A percentile compares a stretch with the other conserved stretches of the same genome.
Conservation (phyloP, 768 basidiomycete species). For the Trametes villosa region DNA sequence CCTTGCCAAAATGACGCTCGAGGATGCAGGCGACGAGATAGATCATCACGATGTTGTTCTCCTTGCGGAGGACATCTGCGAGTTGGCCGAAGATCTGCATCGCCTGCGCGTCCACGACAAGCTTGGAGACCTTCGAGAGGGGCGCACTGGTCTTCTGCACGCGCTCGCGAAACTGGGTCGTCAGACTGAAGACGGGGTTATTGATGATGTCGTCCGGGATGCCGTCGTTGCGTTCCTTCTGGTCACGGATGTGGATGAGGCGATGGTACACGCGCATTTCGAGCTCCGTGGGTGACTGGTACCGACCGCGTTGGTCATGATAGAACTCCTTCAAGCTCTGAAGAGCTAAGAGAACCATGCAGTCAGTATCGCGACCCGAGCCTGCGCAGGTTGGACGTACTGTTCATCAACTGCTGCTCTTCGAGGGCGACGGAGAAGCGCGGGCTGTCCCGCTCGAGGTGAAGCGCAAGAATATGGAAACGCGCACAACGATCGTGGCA, state of each 20-base stretch:
- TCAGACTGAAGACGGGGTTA: conserved; percentile 80
- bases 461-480: conserved; percentile 87
- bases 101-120: conserved; percentile 64
- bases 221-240: conserved; percentile 72
- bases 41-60: conserved; percentile 71
- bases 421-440: conserved; percentile 73
- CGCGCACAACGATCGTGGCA: conserved; percentile 94
- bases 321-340: conserved; percentile 94
- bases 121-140: conserved; percentile 66
- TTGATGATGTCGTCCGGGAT: conserved; percentile 68
- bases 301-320: conserved; percentile 71
- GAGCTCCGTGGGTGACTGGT: conserved; percentile 81
- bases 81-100: conserved; percentile 73
- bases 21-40: conserved; percentile 90
- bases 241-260: conserved; percentile 88
- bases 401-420: conserved; percentile 90
- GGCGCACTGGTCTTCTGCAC: conserved; percentile 82
- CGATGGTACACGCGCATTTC: conserved; percentile 97
- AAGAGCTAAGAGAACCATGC: conserved; percentile 60
- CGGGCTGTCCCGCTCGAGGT: conserved; percentile 57
- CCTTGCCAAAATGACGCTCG: conserved; percentile 83
- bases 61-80: conserved; percentile 62
- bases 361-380: too few species aligned
- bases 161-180: conserved; percentile 76
- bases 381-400: conserved; percentile 49